Evolutionary conservation across 2,329 filamentous ascomycete species (phyloP).

Genomic region (Colletotrichum eleusines): DNA sequence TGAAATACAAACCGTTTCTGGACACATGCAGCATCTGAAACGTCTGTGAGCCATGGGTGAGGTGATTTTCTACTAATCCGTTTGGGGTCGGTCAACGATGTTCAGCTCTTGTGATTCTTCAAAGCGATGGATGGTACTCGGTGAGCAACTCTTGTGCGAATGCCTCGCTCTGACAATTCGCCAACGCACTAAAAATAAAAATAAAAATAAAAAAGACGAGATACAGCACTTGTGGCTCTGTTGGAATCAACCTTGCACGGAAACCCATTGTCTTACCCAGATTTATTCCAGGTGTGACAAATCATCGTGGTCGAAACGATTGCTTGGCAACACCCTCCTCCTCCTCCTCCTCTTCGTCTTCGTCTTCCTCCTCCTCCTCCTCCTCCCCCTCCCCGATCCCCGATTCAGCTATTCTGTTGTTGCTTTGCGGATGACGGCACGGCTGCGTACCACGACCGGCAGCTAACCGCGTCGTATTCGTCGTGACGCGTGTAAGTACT

Average conservation of each 20-base stretch:
- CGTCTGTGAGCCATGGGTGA: background rate
- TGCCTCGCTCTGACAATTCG: background rate
- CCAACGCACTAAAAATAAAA: background rate
- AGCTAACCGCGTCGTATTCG: background rate
- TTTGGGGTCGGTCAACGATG: too few relatives aligned
- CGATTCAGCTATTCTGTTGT: background rate
- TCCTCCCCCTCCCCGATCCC: too few relatives aligned
- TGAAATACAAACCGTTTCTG: background rate
- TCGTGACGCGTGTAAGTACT: background rate
- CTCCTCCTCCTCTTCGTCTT: too few relatives aligned
- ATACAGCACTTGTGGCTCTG: too few relatives aligned
- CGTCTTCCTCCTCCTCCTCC: too few relatives aligned
- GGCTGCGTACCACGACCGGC: background rate
- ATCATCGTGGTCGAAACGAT: background rate
- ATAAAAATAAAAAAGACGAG: too few relatives aligned
- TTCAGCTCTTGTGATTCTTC: background rate
- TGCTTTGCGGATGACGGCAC: background rate
- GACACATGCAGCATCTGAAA: background rate
- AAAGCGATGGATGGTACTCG: too few relatives aligned
- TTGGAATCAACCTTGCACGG: background rate
- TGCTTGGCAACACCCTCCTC: background rate
- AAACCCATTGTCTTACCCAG: background rate
- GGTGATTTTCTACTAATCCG: too few relatives aligned
- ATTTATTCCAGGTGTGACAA: background rate
- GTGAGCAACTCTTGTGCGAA: background rate